These are phyloP conservation scores for Emericellopsis atlantica DNA, from an alignment of 2,329 filamentous ascomycete genomes.

Conservation along the genomic window DNA sequence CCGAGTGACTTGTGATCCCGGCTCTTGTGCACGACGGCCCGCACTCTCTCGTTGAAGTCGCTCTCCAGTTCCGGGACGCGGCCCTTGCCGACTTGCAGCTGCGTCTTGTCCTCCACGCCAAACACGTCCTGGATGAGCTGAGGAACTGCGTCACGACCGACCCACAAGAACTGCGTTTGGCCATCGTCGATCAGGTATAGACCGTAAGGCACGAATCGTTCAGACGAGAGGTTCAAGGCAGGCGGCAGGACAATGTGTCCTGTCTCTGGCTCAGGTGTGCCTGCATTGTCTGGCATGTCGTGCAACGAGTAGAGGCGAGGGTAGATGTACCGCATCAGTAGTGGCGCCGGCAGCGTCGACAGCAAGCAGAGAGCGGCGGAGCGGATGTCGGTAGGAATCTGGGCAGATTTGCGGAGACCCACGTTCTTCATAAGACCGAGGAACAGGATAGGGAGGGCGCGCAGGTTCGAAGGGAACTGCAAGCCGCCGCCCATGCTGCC, in stretches of 20 bases:
- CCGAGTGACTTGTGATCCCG: slow-evolving; percentile 75
- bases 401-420: slow-evolving; percentile 80
- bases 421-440: slow-evolving; percentile 93
- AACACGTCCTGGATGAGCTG: slow-evolving; percentile 86
- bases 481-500: slow-evolving; percentile 92
- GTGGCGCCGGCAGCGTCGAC: slow-evolving; percentile 82
- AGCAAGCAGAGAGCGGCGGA: slow-evolving; percentile 86
- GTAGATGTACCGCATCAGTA: slow-evolving; percentile 89
- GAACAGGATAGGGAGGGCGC: slow-evolving; percentile 81
- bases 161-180: slow-evolving; percentile 95
- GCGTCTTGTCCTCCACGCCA: slow-evolving; percentile 68
- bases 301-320: slow-evolving; percentile 76
- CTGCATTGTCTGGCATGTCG: slow-evolving; percentile 92
- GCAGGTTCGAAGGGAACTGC: slow-evolving; percentile 87
- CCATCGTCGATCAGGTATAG: slow-evolving; percentile 95
- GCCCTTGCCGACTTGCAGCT: slow-evolving; percentile 84
- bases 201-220: slow-evolving; percentile 76
- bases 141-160: slow-evolving; percentile 84
- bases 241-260: slow-evolving; percentile 84
- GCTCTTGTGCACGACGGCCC: slow-evolving; percentile 85
- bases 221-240: slow-evolving; percentile 74
- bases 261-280: slow-evolving; percentile 71
- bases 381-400: slow-evolving; percentile 87
- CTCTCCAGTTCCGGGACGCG: slow-evolving; percentile 79
- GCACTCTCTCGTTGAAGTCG: slow-evolving; percentile 91